Evolutionary conservation across 2,329 filamentous ascomycete species (phyloP).

Genomic region (Thelonectria rubi): DNA sequence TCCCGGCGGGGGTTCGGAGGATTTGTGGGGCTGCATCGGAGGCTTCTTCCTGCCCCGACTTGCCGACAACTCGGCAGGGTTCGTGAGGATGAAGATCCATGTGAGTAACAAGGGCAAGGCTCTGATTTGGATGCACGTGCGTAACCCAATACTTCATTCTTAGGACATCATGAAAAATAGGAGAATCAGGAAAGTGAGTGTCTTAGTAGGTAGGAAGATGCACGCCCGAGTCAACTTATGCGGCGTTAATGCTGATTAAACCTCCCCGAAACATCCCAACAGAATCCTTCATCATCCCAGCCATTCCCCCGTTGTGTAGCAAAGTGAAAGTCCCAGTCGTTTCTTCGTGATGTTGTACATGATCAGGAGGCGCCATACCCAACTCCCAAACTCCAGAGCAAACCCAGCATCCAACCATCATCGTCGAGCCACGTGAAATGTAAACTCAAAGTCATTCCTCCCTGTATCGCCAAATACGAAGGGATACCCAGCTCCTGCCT

Average conservation of each 20-base stretch:
- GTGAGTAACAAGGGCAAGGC: background rate
- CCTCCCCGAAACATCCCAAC: conserved; percentile 32
- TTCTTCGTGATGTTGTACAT: conserved; percentile 22
- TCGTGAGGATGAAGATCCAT: conserved; percentile 5
- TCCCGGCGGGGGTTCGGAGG: conserved; percentile 30
- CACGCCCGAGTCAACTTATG: background rate
- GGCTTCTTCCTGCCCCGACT: conserved; percentile 23
- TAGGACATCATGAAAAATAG: background rate
- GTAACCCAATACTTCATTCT: no score
- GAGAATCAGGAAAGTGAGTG: background rate
- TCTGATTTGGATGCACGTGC: no score
- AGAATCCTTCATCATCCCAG: conserved; percentile 7
- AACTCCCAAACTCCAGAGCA: conserved; percentile 20
- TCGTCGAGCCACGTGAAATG: conserved; percentile 34
- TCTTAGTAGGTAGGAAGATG: background rate
- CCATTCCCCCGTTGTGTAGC: conserved; percentile 1
- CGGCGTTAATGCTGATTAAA: background rate
- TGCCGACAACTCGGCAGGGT: background rate
- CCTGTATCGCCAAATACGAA: conserved; percentile 39
- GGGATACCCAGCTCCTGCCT: conserved; percentile 22
- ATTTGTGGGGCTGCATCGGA: conserved; percentile 31
- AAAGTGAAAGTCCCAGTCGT: conserved; percentile 4
- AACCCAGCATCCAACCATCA: conserved; percentile 11
- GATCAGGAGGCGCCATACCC: conserved; percentile 5
- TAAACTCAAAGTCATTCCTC: conserved; percentile 39